Percentiles rank a stretch among this genome's conserved stretches.
These are phyloP conservation scores for Stephania yunnanensis DNA, from an alignment of 164 flowering plant genomes.

Conservation along the genomic window DNA sequence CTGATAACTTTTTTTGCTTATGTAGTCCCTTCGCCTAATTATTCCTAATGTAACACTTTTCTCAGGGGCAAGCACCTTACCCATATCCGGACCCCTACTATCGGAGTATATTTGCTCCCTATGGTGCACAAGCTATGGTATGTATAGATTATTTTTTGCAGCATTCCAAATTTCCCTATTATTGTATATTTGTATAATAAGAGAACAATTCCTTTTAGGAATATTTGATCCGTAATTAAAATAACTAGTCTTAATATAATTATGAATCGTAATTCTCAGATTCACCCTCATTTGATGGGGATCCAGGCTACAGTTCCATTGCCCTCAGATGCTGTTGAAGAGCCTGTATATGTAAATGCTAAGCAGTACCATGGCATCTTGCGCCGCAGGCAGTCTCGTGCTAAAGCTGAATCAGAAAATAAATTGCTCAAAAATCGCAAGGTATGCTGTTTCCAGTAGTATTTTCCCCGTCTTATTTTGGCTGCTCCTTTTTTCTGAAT, in stretches of 20 bases:
- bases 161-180: not conserved
- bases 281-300: constrained; percentile 69
- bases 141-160: not conserved
- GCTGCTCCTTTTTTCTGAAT: not conserved
- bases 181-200: not conserved
- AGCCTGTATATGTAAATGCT: constrained; percentile 81
- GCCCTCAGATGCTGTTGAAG: constrained; percentile 74
- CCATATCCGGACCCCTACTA: constrained; percentile 92
- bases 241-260: not conserved
- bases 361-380: constrained; percentile 82
- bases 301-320: constrained; percentile 70
- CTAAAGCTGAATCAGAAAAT: constrained; percentile 72
- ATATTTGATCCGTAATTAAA: not conserved
- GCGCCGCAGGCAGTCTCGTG: constrained; percentile 77
- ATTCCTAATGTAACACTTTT: not conserved
- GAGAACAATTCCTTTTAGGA: not conserved
- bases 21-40: not conserved
- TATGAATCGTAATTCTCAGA: constrained; percentile 31
- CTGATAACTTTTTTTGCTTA: not conserved
- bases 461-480: not conserved
- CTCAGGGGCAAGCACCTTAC: constrained; percentile 63
- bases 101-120: constrained; percentile 80
- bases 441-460: constrained; percentile 25
- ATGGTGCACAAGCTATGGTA: constrained; percentile 87
- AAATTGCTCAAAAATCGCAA: constrained; percentile 54